Base-by-base conservation (phyloP, 1,284 basidiomycete genomes). In the Rhodotorula glutinis region DNA sequence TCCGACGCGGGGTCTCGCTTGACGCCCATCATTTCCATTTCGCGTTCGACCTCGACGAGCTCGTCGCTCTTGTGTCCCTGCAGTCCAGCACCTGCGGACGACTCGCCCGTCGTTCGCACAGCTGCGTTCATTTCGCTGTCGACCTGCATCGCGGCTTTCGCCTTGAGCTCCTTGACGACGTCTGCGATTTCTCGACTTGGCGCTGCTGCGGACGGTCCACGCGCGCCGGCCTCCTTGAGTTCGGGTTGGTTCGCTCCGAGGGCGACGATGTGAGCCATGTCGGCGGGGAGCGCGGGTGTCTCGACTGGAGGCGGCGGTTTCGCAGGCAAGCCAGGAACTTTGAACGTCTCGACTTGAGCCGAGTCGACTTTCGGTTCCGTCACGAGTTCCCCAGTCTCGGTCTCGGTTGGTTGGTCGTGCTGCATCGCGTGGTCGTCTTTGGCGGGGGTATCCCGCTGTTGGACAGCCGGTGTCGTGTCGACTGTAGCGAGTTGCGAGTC, bases 181-280 rank as follows among this genome's bases (percentile, higher is more conserved):
- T 69, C 60, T 13, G 64, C 69, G 19, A 67, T 51, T 41, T 71
- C 60, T n/a, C 62, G n/a, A 11, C 27, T 33, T 4, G 27, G 33
- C 4, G 40, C 25, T 3, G 47, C 58, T 17, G n/a, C 3, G 25
- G 25, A 9, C 49, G 25, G 4, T 14, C 16, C 25, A 1, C 25
- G 49, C 17, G 58, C 38, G 51, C 38, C 10, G 65, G 61, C 51
- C 33, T 63, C 56, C 21, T 27, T 14, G 7, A 3, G 2, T n/a
- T 51, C 49, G 14, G 62, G 56, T 23, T 62, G 43, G 58, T 67
- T 59, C 7, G 64, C 66, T 23, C 59, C 61, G 62, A 69, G 67
- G 4, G 66, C 63, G 56, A 71, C 59, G 38, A 73, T 73, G 62
- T 73, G 72, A 30, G 66, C 67, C 33, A 73, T 73, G 53, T 73